phyloP scores from a whole-genome alignment of 768 basidiomycete species.

The Leccinum ochraceum region DNA sequence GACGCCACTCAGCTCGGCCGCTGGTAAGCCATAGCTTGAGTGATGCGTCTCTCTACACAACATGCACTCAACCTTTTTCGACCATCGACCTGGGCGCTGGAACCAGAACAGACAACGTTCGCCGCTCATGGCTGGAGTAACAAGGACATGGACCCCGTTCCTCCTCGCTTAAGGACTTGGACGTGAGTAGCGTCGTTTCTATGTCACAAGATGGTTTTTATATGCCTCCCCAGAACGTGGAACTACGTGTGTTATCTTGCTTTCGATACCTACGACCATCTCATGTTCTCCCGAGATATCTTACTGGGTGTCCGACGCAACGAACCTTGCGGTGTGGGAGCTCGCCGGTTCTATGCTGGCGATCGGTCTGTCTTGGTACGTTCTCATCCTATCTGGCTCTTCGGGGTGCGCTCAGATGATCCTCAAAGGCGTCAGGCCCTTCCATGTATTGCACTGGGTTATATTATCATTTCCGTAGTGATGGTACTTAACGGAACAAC shows the following conservation, averaged over 20 bases:
- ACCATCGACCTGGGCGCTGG: conserved; percentile 23
- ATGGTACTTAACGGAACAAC: conserved; percentile 80
- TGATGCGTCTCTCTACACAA: conserved; percentile 12
- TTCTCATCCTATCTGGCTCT: not conserved
- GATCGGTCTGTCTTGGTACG: conserved; percentile 67
- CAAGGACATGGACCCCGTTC: conserved; percentile 78
- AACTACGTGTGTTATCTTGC: conserved; percentile 63
- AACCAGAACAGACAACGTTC: conserved; percentile 43
- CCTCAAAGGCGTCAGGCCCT: conserved; percentile 60
- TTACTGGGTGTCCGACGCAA: conserved; percentile 31
- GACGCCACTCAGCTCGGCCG: not conserved
- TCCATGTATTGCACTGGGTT: conserved; percentile 69
- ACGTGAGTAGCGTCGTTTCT: conserved; percentile 23
- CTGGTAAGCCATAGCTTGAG: not conserved
- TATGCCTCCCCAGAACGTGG: conserved; percentile 38
- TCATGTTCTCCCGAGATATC: conserved; percentile 24
- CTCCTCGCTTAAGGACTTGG: conserved; percentile 62
- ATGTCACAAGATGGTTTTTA: not conserved
- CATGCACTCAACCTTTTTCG: conserved; percentile 11
- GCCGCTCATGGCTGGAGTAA: conserved; percentile 68
- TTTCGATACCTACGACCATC: conserved; percentile 23
- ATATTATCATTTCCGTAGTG: conserved; percentile 67
- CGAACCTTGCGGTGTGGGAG: conserved; percentile 45
- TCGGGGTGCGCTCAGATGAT: not conserved
- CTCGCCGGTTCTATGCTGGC: conserved; percentile 75